Evolutionary conservation across 2,329 filamentous ascomycete species (phyloP), one percentile per base, ranked within the genome.

Genomic region (Penicillium olsonii): DNA sequence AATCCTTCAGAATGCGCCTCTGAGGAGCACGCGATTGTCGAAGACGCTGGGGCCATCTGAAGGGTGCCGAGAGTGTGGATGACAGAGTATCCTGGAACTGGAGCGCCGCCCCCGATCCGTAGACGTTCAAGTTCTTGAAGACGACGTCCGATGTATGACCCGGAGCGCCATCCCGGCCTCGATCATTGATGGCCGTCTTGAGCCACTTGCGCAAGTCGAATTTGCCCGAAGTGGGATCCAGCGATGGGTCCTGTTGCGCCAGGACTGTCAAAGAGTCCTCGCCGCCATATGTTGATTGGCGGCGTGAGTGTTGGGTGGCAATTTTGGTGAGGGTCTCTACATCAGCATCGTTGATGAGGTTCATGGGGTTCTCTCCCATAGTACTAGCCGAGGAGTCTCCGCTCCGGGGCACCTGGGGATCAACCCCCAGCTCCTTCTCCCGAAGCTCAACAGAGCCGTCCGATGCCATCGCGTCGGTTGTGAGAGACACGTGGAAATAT

Each of bases 1-100:
- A 85, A 45, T 75, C 69, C 39, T 76, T 74, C 3, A 87, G 70
- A 41, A 87, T 87, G 14, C 79, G 76, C 38, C 55, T 54, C 27
- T 38, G 52, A 10, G 52, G 58, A 2, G 52, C 53, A 8, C 42
- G 31, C 11, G 53, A 53, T 17, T 56, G 45, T n/a, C 41, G 54
- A 42, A 58, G 54, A 11, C 42, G 37, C 19, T 53, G 53, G 14
- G 53, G 55, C 8, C 58, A 42, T 2, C 60, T 59, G 34, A 62
- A 46, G 5, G 57, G 58, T 1, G 56, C 50, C 3, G 55, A 55
- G 11, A 63, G 34, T 31, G 56, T 42, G 5, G 52, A 56, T 2
- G 51, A 47, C 4, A 65, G 60, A 0, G 61, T 65, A 6, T 55
- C 39, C 26, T 65, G 62, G 24, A 56, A 54, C 38, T 65, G 61